These are phyloP conservation scores for Polyporus arcularius DNA, from an alignment of 768 basidiomycete species.

Conservation along the genomic window DNA sequence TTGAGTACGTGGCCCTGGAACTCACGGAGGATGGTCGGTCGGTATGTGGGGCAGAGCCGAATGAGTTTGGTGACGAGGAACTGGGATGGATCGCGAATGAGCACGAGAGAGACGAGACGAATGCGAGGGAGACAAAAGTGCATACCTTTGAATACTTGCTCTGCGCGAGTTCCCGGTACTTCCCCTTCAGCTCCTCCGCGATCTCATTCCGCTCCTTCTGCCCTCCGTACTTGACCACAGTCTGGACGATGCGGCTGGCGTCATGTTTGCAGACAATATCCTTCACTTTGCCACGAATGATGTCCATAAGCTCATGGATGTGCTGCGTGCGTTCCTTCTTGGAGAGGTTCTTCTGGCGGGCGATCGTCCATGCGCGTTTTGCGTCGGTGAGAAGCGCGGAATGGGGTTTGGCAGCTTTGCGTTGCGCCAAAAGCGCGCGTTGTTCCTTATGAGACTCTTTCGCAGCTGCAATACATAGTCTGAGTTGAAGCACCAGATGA, in stretches of 20 bases:
- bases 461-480: constrained; percentile 42
- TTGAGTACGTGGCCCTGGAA: constrained; percentile 76
- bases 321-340: constrained; percentile 74
- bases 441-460: constrained; percentile 75
- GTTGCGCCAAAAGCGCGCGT: constrained; percentile 63
- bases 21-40: constrained; percentile 73
- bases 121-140: background rate
- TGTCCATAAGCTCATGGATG: constrained; percentile 69
- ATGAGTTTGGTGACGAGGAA: constrained; percentile 83
- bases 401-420: constrained; percentile 78
- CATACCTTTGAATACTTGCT: constrained; percentile 89
- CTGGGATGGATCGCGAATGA: constrained; percentile 39
- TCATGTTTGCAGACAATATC: constrained; percentile 92
- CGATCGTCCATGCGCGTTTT: constrained; percentile 76
- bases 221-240: constrained; percentile 78
- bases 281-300: constrained; percentile 78
- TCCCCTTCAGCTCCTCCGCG: constrained; percentile 80
- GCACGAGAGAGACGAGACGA: background rate
- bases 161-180: constrained; percentile 75
- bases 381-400: constrained; percentile 68
- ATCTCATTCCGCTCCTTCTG: constrained; percentile 76
- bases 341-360: constrained; percentile 70
- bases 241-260: constrained; percentile 84
- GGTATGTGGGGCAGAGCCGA: constrained; percentile 71
- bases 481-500: constrained; percentile 1